These are phyloP conservation scores for Singerocomus inundabilis DNA, from an alignment of 1,284 basidiomycete genomes.

Conservation along the genomic window DNA sequence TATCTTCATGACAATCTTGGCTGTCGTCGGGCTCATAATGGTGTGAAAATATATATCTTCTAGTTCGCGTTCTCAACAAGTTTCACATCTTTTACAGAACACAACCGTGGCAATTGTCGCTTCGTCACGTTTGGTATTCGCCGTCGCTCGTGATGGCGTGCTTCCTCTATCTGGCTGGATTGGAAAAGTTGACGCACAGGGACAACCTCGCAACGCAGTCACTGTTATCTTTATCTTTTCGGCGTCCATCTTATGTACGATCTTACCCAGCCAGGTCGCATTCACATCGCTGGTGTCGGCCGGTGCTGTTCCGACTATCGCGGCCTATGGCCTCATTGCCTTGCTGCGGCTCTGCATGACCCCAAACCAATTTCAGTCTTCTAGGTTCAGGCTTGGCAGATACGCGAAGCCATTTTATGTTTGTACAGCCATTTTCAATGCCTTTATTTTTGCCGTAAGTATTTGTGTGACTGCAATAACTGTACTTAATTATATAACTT, in stretches of 20 bases:
- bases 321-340: slow-evolving; percentile 78
- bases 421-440: slow-evolving; percentile 68
- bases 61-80: not conserved
- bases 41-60: slow-evolving; percentile 40
- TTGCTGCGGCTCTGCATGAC: slow-evolving; percentile 71
- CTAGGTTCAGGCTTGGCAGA: slow-evolving; percentile 68
- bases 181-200: slow-evolving; percentile 61
- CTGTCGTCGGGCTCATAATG: slow-evolving; percentile 73
- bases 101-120: slow-evolving; percentile 83
- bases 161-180: slow-evolving; percentile 81
- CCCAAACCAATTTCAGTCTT: slow-evolving; percentile 67
- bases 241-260: slow-evolving; percentile 72
- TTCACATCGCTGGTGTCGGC: slow-evolving; percentile 85
- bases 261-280: slow-evolving; percentile 81
- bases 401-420: slow-evolving; percentile 68
- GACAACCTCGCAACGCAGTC: slow-evolving; percentile 79
- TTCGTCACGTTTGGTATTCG: slow-evolving; percentile 80
- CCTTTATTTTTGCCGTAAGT: slow-evolving; percentile 67
- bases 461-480: not conserved
- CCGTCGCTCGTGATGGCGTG: slow-evolving; percentile 85
- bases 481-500: not conserved
- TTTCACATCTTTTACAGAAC: slow-evolving; percentile 47
- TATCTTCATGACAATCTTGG: slow-evolving; percentile 81
- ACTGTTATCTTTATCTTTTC: slow-evolving; percentile 80
- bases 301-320: slow-evolving; percentile 77